Evolutionary conservation across 306 rosid species (phyloP).

Genomic region (Medicago lupulina): DNA sequence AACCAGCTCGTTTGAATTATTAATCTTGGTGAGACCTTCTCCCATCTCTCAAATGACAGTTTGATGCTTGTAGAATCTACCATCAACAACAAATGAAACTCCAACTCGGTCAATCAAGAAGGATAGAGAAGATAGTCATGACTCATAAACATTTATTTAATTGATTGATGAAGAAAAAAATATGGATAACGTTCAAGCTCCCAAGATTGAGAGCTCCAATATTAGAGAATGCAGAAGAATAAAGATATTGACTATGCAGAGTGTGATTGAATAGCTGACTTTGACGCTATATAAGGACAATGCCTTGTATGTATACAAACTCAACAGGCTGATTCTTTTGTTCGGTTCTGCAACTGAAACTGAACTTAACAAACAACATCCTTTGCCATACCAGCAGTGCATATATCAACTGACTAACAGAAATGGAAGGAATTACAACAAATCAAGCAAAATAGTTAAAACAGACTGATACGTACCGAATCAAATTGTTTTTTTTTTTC

Average conservation of each 20-base stretch:
- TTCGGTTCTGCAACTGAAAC: background rate
- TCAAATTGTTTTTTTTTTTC: background rate
- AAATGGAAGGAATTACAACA: background rate
- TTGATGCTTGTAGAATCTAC: conserved; percentile 6
- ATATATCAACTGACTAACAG: background rate
- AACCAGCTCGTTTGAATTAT: too few relatives aligned
- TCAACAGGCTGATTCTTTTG: background rate
- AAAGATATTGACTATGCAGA: too few relatives aligned
- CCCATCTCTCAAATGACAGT: conserved; percentile 5
- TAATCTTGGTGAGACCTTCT: background rate
- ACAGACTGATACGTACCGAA: too few relatives aligned
- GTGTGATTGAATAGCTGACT: background rate
- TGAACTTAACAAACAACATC: background rate
- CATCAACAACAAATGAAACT: background rate
- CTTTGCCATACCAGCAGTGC: background rate
- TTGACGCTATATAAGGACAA: background rate
- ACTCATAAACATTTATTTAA: background rate
- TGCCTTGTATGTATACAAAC: background rate
- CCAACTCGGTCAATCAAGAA: background rate
- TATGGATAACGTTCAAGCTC: too few relatives aligned
- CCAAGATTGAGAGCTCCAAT: too few relatives aligned
- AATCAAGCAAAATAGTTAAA: too few relatives aligned
- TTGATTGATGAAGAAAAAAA: too few relatives aligned
- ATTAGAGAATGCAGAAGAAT: too few relatives aligned
- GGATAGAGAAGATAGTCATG: background rate